Conservation (phyloP, 208 protist genomes). For the Perkinsela sp. region DNA sequence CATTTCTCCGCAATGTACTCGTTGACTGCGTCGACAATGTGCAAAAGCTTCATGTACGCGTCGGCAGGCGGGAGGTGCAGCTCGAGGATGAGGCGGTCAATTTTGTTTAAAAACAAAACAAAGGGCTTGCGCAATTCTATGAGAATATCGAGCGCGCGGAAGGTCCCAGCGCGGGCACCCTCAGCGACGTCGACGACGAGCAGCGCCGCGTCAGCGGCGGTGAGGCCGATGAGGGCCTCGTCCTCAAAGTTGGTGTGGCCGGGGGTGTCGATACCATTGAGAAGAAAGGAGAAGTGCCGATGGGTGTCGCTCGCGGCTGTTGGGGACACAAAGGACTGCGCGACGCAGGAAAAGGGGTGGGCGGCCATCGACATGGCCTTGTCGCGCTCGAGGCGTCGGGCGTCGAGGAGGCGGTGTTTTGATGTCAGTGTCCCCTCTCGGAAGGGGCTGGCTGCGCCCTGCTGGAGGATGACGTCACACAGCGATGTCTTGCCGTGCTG, state of each 20-base stretch:
- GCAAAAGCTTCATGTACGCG: conserved; percentile 87
- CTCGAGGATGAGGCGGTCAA: conserved; percentile 92
- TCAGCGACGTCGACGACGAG: conserved; percentile 91
- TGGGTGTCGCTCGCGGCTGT: conserved; percentile 18
- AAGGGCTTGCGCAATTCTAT: conserved; percentile 53
- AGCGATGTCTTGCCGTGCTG: conserved; percentile 92
- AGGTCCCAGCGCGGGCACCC: conserved; percentile 49
- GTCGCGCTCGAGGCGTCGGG: conserved; percentile 13
- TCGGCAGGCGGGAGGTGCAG: conserved; percentile 89
- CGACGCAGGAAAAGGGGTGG: conserved; percentile 27
- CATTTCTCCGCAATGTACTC: conserved; percentile 31
- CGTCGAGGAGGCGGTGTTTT: conserved; percentile 3
- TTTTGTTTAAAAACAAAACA: conserved; percentile 79
- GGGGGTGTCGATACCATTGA: conserved; percentile 94
- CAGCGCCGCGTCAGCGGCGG: conserved; percentile 78
- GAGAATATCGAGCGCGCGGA: conserved; percentile 44
- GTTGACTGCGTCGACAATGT: conserved; percentile 86
- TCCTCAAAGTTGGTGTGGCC: conserved; percentile 88
- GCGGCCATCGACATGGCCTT: conserved; percentile 27
- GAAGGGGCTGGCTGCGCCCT: not conserved
- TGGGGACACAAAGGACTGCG: conserved; percentile 16
- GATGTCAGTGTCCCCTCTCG: not conserved
- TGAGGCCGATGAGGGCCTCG: conserved; percentile 64
- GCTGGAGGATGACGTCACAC: conserved; percentile 32
- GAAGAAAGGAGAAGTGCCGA: conserved; percentile 30